Evolutionary conservation across 305 asterid genomes (phyloP), one percentile per base, ranked within the genome.

Genomic region (Rubia tinctorum): DNA sequence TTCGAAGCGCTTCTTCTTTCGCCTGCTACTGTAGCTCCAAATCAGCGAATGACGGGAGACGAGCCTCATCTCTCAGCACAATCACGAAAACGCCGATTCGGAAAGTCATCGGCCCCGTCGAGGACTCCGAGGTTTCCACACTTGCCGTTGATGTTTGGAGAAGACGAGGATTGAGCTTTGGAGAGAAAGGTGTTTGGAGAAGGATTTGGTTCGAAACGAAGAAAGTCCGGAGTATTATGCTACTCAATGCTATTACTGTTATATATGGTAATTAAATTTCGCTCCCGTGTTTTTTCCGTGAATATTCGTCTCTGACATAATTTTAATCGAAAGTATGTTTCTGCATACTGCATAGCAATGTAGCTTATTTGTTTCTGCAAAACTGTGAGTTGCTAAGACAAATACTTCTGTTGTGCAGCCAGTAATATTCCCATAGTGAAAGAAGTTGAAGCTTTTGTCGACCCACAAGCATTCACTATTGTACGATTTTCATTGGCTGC

Each of bases 371-470:
- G 3, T 64, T 37, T 13, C 37, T 62, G 67, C 18, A 37, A n/a
- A 62, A 18, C 23, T 62, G 18, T 5, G 12, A 53, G 47, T 69
- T 22, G 51, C 43, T 64, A 34, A 75, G 25, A 51, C 49, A 12
- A 11, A 39, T 71, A 18, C 42, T 68, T 37, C 9, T 22, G 22
- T 2, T 9, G 25, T 75, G 82, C 89, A 89, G 96, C 97, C 39
- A 91, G 97, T 80, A 88, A 90, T 79, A 91, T 91, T 79, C 90
- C 96, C 53, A 83, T 91, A 22, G 87, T 91, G 68, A 91, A 91
- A 80, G 93, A 89, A 82, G 95, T 88, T 75, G 95, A 90, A 82
- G 89, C 90, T 75, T 75, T 87, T 59, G 51, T 87, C 70, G 93
- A 91, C 82, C 95, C 97, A 5, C 89, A 82, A 77, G 86, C 87